Base-by-base conservation (phyloP, 345 rosid genomes). In the Durio zibethinus region DNA sequence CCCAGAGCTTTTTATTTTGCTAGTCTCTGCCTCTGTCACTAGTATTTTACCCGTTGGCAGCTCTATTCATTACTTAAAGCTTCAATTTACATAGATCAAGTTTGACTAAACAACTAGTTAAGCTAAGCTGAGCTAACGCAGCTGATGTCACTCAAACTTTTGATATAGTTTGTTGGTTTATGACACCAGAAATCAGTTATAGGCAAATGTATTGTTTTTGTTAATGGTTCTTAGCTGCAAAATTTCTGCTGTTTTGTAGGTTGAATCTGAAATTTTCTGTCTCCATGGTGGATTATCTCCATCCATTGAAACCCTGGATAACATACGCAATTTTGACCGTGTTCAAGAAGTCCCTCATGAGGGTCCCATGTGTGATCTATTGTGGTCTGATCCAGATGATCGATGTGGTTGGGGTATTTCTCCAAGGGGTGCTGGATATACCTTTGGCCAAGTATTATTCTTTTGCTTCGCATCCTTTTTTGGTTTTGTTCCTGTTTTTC, bases 331-430 rank as follows among this genome's bases (percentile, higher is more conserved):
- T 77, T 93, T 94, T 81, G 97, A 94, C 73, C 91, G 98, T 36
- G 94, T 91, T 82, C 97, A 91, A 87, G 97, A 94, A 86, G 97
- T 94, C 80, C 98, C 98, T 42, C 98, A 94, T 71, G 98, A 94
- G 82, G 98, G 98, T 78, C 97, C 98, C 35, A 93, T 94, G 97
- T 94, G 98, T 79, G 98, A 94, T 84, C 94, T 94, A n/a, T 82
- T 94, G 79, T 94, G 98, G 98, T 93, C 97, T 52, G 98, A 93
- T 68, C 98, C 98, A 2, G 98, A 94, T 79, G 98, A 94, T 81
- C 88, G 97, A 2, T 92, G 97, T 87, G 97, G 97, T 48, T 94
- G 97, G 98, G 98, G 97, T 35, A 91, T 94, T 84, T 93, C 97
- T 75, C 98, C 98, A 2, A 89, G 98, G 78, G 98, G 98, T 79